These are phyloP conservation scores for Saussurea involucrata DNA, from an alignment of 129 eudicot genomes.

Conservation along the genomic window DNA sequence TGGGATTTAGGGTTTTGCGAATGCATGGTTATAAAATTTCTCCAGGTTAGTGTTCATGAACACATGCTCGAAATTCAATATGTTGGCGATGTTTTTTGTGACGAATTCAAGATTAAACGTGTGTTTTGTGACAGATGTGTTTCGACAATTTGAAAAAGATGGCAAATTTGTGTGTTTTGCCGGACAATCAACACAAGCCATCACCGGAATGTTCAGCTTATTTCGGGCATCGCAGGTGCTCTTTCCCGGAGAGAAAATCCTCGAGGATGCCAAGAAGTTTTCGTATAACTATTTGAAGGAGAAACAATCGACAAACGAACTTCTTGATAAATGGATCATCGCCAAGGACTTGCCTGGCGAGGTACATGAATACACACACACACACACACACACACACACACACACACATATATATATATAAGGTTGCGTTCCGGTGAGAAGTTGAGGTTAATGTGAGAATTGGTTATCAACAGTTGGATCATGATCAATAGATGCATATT, in stretches of 20 bases:
- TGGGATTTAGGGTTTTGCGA: conserved; percentile 51
- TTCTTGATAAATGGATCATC: conserved; percentile 64
- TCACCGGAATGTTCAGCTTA: conserved; percentile 58
- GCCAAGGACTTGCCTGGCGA: conserved; percentile 68
- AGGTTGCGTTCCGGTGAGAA: no score
- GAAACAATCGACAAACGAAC: conserved; percentile 41
- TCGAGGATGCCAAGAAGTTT: conserved; percentile 43
- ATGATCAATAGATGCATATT: no score
- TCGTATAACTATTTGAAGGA: conserved; percentile 39
- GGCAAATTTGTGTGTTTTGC: conserved; percentile 4
- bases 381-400: no score
- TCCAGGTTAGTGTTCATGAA: conserved; percentile 29
- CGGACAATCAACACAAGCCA: conserved; percentile 58
- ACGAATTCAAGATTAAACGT: background rate
- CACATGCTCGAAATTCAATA: background rate
- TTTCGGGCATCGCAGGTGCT: conserved; percentile 55
- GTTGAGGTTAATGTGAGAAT: no score
- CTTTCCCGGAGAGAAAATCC: conserved; percentile 14
- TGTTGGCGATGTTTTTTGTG: background rate
- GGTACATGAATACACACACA: no score
- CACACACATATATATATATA: no score
- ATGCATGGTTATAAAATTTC: conserved; percentile 65
- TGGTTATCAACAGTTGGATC: no score
- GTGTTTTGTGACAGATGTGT: conserved; percentile 40
- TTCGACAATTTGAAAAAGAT: conserved; percentile 15